These are phyloP conservation scores for Diaporthe sp. DNA, from an alignment of 2,329 filamentous ascomycete species.

Conservation along the genomic window DNA sequence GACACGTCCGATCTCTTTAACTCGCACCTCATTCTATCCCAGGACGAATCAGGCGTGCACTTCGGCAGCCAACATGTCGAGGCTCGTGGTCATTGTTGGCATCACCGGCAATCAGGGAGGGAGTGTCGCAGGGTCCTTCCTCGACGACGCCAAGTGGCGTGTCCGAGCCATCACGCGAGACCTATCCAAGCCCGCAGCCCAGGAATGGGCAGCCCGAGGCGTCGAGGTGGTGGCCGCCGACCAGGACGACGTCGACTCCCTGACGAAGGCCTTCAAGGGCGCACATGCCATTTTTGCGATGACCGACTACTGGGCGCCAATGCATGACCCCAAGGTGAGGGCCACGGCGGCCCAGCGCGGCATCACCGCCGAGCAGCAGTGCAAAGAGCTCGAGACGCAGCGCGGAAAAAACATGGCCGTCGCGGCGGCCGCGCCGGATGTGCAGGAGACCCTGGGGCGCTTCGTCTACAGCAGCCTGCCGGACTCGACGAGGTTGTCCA, in stretches of 20 bases:
- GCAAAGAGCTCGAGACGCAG: not conserved
- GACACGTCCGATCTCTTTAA: not conserved
- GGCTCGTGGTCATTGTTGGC: not conserved
- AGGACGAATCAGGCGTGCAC: not conserved
- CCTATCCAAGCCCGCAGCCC: constrained; percentile 40
- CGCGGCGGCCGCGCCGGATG: not conserved
- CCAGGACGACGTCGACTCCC: not conserved
- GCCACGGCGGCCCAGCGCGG: not conserved
- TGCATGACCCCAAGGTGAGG: not conserved
- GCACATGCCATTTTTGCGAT: constrained; percentile 14
- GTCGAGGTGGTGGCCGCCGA: constrained; percentile 15
- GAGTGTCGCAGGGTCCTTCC: not conserved
- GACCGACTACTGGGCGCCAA: constrained; percentile 15
- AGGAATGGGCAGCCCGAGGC: constrained; percentile 39
- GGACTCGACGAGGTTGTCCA: not conserved
- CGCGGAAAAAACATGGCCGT: constrained; percentile 12
- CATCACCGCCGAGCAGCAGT: not conserved
- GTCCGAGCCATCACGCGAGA: constrained; percentile 48
- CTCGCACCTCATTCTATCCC: not conserved
- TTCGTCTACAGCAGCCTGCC: constrained; percentile 16
- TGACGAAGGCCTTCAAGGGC: not conserved
- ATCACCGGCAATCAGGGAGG: not conserved
- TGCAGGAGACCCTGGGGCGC: constrained; percentile 2
- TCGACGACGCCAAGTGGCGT: constrained; percentile 41
- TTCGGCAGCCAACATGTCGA: not conserved